Evolutionary conservation across 768 basidiomycete genomes (phyloP).

Genomic region (Leucocoprinus leucothites): DNA sequence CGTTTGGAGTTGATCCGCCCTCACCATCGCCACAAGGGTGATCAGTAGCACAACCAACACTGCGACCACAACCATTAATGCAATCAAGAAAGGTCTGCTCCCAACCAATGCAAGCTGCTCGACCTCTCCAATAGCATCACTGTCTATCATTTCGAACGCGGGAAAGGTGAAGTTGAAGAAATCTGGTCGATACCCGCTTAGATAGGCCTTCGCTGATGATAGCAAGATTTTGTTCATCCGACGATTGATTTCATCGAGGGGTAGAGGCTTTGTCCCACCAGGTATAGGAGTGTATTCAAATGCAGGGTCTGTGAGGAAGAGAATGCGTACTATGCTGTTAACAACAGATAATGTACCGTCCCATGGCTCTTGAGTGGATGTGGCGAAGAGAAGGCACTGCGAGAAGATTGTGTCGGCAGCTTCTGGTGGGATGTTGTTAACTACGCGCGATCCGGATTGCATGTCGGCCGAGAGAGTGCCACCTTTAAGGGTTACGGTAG

Average conservation of each 20-base stretch:
- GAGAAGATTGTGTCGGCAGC: conserved; percentile 5
- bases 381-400: neutral
- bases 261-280: neutral
- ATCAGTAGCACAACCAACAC: neutral
- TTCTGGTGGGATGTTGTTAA: neutral
- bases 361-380: neutral
- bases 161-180: neutral
- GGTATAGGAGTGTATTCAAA: neutral
- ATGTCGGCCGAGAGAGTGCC: neutral
- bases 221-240: neutral
- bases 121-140: neutral
- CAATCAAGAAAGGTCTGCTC: conserved; percentile 1
- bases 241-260: neutral
- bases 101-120: neutral
- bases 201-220: conserved; percentile 2
- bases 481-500: neutral
- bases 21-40: neutral
- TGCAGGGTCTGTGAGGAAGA: neutral
- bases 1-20: neutral
- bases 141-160: neutral
- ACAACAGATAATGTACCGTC: neutral
- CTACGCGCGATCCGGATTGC: neutral
- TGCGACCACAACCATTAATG: neutral
- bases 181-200: neutral
- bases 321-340: neutral